Evolutionary conservation across 805 yeast species (phyloP).

Genomic region (Grigorovia yakushimaensis): DNA sequence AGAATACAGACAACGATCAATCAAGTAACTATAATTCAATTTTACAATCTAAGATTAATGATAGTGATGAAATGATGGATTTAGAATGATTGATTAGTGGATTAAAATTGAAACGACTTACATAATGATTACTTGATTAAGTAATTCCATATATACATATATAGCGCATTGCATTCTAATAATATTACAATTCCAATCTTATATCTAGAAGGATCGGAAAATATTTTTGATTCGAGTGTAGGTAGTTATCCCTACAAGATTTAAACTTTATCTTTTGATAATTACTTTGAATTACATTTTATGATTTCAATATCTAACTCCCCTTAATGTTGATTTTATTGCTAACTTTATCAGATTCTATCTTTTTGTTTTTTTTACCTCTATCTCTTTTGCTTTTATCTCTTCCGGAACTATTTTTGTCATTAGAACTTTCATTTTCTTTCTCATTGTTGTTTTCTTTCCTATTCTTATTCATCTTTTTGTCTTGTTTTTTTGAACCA

Average conservation of each 20-base stretch:
- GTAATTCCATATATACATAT: not conserved
- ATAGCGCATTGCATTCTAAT: not conserved
- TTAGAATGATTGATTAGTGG: conserved; percentile 2
- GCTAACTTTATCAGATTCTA: no score
- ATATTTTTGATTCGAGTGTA: no score
- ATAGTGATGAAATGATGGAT: conserved; percentile 9
- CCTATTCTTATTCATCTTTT: no score
- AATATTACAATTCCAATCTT: not conserved
- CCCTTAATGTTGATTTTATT: no score
- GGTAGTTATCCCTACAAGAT: no score
- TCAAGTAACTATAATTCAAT: conserved; percentile 1
- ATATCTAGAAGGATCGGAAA: not conserved
- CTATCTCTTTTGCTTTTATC: not conserved
- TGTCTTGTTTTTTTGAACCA: no score
- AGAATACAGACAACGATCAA: not conserved
- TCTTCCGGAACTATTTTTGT: not conserved
- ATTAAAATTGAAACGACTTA: not conserved
- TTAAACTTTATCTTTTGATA: no score
- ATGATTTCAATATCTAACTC: no score
- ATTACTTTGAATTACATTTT: no score
- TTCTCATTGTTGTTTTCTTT: not conserved
- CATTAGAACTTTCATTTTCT: not conserved
- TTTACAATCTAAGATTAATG: not conserved
- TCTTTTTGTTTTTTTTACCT: not conserved
- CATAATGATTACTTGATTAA: not conserved